Evolutionary conservation across 139 green algal species (phyloP), one percentile per base, ranked within the genome.

Genomic region (Volvox reticuliferus): DNA sequence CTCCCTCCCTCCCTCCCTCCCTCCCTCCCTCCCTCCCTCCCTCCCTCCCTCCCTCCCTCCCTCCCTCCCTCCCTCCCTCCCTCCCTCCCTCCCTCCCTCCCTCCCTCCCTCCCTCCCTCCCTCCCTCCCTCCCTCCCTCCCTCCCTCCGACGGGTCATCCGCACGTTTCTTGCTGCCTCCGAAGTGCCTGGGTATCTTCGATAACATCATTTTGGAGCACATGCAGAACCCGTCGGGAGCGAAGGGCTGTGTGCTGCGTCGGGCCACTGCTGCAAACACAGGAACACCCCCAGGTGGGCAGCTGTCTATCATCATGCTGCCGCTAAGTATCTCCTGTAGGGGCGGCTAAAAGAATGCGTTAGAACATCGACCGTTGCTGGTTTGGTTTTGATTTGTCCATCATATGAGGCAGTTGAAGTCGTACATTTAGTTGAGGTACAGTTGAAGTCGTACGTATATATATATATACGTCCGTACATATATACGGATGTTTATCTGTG

Each of bases 111-210:
- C 68, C 26, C 68, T 5, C 5, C 9, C 44, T 9, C 44, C 9
- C 44, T 9, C 44, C 9, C 44, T 9, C 44, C 5, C 5, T 55
- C 44, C 44, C 5, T 55, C 44, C 44, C 44, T 55, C 44, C 44
- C 44, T 55, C 44, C 68, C 3, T 28, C 68, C 26, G n/a, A n/a
- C n/a, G n/a, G n/a, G n/a, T n/a, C n/a, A n/a, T n/a, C n/a, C n/a
- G n/a, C n/a, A n/a, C n/a, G n/a, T n/a, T n/a, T n/a, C n/a, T n/a
- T n/a, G n/a, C n/a, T n/a, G 3, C 73, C 20, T 18, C 18, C 35
- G 14, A 35, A 67, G 78, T 84, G 75, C 30, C 75, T 81, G 12
- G 75, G 75, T 55, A 36, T 85, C 1, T 85, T 69, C 79, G 79
- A 85, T 50, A 85, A 85, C 3, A 36, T 85, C n/a, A 22, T 68